Base-by-base conservation (phyloP, 306 rosid genomes). In the Sicyos baderoa region DNA sequence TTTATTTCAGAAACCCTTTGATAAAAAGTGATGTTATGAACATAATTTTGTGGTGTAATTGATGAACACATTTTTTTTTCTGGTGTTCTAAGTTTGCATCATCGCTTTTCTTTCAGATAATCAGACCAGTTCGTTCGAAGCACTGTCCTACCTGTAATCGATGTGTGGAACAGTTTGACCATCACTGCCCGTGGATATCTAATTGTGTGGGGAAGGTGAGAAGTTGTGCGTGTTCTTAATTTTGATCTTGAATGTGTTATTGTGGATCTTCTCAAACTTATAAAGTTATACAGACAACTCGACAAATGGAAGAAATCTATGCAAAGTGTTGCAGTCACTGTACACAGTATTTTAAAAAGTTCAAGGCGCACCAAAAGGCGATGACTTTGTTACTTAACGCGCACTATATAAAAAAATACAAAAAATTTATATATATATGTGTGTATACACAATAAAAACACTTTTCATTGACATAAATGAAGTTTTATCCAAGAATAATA, bases 111-210 rank as follows among this genome's bases (percentile, higher is more conserved):
- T 57, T 82, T 80, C 86, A 93, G 98, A 86, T 93, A 78, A 81
- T 93, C 73, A 88, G 98, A 78, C 91, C 98, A 29, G 82, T 89
- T 59, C 97, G 98, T 75, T 88, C 97, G 42, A 93, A 88, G 86
- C 98, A 93, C 82, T 93, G 98, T 74, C 84, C 98, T 74, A 82
- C 89, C 13, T 93, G 98, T 82, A 89, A 89, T 48, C 84, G 90
- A 71, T 93, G 98, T 45, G 94, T 93, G 70, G 97, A 89, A 68
- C 98, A 93, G 85, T 93, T 93, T 72, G 98, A 93, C 80, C 98
- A 89, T 79, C 98, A 93, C 57, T 93, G 98, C 80, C 98, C 98
- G 5, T 93, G 98, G 98, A 93, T 93, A 82, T 93, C 98, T 79
- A 93, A 88, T 79, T 93, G 98, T 75, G 98, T 89, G 77, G 98